These are phyloP conservation scores for Pyrus pyrifolia DNA, from an alignment of 306 rosid genomes.

Conservation along the genomic window DNA sequence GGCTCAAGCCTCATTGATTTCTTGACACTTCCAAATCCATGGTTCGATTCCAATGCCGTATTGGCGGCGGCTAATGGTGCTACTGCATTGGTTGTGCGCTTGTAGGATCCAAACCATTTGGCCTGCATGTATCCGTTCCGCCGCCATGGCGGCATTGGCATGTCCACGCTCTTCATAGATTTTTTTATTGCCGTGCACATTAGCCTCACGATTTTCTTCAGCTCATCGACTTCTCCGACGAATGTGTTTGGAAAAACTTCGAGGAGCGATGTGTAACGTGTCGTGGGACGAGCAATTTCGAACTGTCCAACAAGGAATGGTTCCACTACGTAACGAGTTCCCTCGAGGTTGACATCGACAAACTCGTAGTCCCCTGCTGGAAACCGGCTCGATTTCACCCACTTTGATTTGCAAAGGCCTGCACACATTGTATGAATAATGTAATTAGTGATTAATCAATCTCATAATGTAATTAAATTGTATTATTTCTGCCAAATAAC, in stretches of 20 bases:
- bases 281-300: slow-evolving; percentile 72
- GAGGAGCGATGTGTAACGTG: slow-evolving; percentile 39
- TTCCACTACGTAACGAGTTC: slow-evolving; percentile 62
- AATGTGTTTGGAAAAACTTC: slow-evolving; percentile 49
- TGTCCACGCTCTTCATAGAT: slow-evolving; percentile 47
- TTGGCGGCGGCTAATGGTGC: neutral
- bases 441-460: neutral
- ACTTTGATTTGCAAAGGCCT: slow-evolving; percentile 87
- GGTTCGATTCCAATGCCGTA: neutral
- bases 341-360: slow-evolving; percentile 42
- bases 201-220: slow-evolving; percentile 43
- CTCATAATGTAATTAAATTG: neutral
- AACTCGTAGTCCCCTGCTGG: slow-evolving; percentile 68
- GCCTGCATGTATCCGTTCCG: slow-evolving; percentile 60
- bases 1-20: slow-evolving; percentile 39
- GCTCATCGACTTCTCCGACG: slow-evolving; percentile 49
- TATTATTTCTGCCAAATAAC: neutral
- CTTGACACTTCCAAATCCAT: slow-evolving; percentile 12
- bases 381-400: slow-evolving; percentile 46
- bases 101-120: slow-evolving; percentile 75
- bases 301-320: slow-evolving; percentile 42
- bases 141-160: slow-evolving; percentile 82
- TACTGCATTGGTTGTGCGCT: slow-evolving; percentile 47
- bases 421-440: neutral
- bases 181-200: slow-evolving; percentile 62